A percentile compares a stretch with the other conserved stretches of the same genome.
These are phyloP conservation scores for Dalbergia cochinchinensis DNA, from an alignment of 306 rosid species.

Conservation along the genomic window DNA sequence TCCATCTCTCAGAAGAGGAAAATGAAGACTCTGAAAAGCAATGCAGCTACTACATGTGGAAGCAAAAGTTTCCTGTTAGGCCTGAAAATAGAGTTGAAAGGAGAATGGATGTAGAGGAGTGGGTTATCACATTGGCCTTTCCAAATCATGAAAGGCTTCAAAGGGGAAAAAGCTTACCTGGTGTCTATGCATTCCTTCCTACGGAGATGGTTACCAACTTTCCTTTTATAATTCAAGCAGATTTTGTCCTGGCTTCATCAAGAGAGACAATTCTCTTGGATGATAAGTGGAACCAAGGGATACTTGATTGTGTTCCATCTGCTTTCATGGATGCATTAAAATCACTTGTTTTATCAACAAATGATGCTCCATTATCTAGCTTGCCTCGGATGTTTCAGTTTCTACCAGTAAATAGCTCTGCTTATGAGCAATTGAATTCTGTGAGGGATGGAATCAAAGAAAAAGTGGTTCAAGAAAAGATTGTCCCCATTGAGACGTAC, in stretches of 20 bases:
- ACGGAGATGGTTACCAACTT: constrained; percentile 71
- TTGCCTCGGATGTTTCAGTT: constrained; percentile 57
- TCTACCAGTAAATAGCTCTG: constrained; percentile 54
- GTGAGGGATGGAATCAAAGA: constrained; percentile 58
- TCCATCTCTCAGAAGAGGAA: constrained; percentile 56
- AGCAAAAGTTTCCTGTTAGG: constrained; percentile 66
- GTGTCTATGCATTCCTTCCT: constrained; percentile 74
- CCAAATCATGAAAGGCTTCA: constrained; percentile 58
- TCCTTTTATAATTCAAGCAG: constrained; percentile 78
- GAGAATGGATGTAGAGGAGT: constrained; percentile 67
- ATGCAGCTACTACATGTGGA: constrained; percentile 71
- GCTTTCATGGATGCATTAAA: constrained; percentile 64
- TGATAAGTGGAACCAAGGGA: constrained; percentile 72
- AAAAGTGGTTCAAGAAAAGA: constrained; percentile 51
- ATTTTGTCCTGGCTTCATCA: constrained; percentile 69
- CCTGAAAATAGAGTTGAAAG: constrained; percentile 56
- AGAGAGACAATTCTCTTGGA: constrained; percentile 65
- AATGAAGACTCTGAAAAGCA: constrained; percentile 37
- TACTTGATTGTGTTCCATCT: constrained; percentile 58
- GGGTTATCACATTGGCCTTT: constrained; percentile 68
- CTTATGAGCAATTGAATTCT: constrained; percentile 46
- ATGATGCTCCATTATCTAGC: constrained; percentile 49
- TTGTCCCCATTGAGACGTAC: constrained; percentile 62
- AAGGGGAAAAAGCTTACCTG: constrained; percentile 54
- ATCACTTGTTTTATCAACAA: constrained; percentile 44